Conservation (phyloP, 1,284 basidiomycete species). For the Tilletia walkeri region DNA sequence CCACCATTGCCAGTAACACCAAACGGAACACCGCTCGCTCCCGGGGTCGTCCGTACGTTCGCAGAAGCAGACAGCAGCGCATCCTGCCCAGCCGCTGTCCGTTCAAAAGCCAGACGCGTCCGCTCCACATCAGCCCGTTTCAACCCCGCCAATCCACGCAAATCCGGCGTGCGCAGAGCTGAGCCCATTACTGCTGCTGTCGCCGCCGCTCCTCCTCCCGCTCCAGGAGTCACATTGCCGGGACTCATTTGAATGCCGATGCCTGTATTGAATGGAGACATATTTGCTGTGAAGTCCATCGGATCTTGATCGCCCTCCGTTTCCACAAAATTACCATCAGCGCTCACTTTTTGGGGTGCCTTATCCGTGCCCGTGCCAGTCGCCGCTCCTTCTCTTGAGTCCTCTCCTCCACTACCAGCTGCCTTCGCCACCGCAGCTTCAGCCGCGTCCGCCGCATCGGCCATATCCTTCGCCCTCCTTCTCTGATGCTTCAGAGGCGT, state of each 20-base stretch:
- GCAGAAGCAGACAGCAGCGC: slow-evolving; percentile 10
- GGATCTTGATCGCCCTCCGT: background rate
- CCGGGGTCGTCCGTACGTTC: background rate
- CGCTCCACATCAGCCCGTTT: background rate
- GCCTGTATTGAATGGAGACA: background rate
- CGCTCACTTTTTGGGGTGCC: no score
- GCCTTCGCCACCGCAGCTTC: background rate
- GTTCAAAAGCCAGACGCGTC: background rate
- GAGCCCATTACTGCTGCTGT: background rate
- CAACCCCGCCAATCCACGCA: background rate
- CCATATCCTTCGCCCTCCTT: slow-evolving; percentile 8
- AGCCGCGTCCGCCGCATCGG: background rate
- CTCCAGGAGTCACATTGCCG: background rate
- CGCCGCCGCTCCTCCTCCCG: background rate
- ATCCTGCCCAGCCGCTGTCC: slow-evolving; percentile 7
- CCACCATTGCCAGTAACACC: background rate
- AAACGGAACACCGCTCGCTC: background rate
- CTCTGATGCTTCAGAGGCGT: slow-evolving; percentile 39
- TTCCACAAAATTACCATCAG: background rate
- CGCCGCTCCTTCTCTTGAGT: no score
- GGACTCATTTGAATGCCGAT: background rate
- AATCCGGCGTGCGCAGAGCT: background rate
- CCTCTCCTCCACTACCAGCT: background rate
- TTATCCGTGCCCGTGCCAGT: no score
- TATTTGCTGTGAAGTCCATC: background rate